Evolutionary conservation across 208 protist genomes (phyloP).

Genomic region (Lotmaria passim): DNA sequence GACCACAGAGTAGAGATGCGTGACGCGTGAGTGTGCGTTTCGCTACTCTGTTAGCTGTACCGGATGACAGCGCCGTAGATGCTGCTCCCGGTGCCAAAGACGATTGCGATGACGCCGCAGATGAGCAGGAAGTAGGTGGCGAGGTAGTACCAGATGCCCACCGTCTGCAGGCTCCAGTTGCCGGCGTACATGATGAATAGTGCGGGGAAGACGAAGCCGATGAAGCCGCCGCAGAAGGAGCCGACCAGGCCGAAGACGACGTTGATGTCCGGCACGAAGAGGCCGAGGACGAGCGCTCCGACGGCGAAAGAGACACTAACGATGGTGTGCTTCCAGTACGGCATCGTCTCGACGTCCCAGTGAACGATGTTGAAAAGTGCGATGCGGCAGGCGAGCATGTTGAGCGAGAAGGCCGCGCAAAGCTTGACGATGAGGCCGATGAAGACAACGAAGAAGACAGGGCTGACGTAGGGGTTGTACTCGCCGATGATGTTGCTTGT

Average conservation of each 20-base stretch:
- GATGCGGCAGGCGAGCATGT: constrained; percentile 49
- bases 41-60: background rate
- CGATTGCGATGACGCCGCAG: constrained; percentile 53
- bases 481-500: constrained; percentile 53
- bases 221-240: constrained; percentile 54
- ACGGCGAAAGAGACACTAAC: constrained; percentile 35
- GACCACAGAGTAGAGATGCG: too few relatives aligned
- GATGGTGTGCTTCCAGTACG: constrained; percentile 58
- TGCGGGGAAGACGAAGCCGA: constrained; percentile 67
- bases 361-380: constrained; percentile 45
- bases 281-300: constrained; percentile 53
- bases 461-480: constrained; percentile 46
- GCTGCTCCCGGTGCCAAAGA: constrained; percentile 51
- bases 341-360: constrained; percentile 50
- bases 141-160: constrained; percentile 43
- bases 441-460: constrained; percentile 51
- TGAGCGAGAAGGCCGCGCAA: constrained; percentile 56
- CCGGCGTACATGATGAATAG: constrained; percentile 66
- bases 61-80: constrained; percentile 28
- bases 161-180: constrained; percentile 32
- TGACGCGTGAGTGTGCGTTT: background rate
- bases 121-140: constrained; percentile 57
- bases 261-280: constrained; percentile 50
- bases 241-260: constrained; percentile 70
- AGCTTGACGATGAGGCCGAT: constrained; percentile 63